These are phyloP conservation scores for Lasiosphaeria hispida DNA, from an alignment of 495 filamentous ascomycete genomes.

Conservation along the genomic window DNA sequence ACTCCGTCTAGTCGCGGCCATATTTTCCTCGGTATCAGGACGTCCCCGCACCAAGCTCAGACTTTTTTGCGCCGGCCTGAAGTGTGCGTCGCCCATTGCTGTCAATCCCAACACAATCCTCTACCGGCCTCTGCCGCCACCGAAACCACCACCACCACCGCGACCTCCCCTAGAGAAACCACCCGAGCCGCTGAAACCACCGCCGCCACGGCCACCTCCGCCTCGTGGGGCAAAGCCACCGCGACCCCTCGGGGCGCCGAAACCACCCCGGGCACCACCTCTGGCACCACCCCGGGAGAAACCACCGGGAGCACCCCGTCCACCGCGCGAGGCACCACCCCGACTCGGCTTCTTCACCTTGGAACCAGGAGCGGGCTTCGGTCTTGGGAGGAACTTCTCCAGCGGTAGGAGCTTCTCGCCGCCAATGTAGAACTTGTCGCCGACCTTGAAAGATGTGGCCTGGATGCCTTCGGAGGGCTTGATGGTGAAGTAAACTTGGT, in stretches of 20 bases:
- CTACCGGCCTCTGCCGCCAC: constrained; percentile 24
- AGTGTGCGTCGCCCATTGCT: constrained; percentile 16
- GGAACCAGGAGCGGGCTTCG: constrained; percentile 73
- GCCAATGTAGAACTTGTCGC: constrained; percentile 96
- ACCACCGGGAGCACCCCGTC: constrained; percentile 42
- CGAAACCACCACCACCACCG: constrained; percentile 20
- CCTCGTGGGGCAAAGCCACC: constrained; percentile 33
- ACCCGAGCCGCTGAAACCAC: constrained; percentile 27
- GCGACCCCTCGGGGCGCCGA: constrained; percentile 41
- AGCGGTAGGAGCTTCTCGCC: constrained; percentile 91
- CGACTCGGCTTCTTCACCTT: constrained; percentile 56
- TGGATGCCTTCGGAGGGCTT: constrained; percentile 95
- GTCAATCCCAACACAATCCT: constrained; percentile 7
- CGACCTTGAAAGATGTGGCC: constrained; percentile 87
- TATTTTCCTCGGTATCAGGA: background rate
- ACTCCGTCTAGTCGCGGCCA: constrained; percentile 12
- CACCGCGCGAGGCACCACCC: constrained; percentile 41
- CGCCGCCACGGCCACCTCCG: constrained; percentile 21
- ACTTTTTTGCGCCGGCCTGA: constrained; percentile 4
- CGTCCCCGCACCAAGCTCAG: too few relatives aligned
- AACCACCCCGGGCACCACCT: constrained; percentile 34
- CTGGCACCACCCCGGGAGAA: constrained; percentile 50
- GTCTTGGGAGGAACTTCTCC: constrained; percentile 94
- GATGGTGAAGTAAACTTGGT: constrained; percentile 96
- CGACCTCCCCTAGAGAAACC: constrained; percentile 24